phyloP scores from a whole-genome alignment of 805 yeast genomes.

The Yarrowia phangngaensis region DNA sequence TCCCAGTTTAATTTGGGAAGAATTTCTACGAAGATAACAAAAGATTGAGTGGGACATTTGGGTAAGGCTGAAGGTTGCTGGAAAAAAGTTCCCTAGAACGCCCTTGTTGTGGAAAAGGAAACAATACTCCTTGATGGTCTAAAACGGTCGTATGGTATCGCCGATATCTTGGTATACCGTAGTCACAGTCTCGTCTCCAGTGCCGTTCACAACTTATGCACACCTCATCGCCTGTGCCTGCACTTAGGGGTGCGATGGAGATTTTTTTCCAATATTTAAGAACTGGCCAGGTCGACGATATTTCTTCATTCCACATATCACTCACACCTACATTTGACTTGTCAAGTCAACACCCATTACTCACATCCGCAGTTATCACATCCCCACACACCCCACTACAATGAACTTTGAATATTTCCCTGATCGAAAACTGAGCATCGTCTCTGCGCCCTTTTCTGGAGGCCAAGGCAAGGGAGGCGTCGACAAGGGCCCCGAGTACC shows the following conservation, averaged over 20 bases:
- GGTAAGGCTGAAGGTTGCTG: background rate
- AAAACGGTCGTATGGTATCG: background rate
- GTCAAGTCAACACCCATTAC: background rate
- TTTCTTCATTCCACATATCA: background rate
- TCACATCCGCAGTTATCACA: no score
- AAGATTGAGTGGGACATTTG: background rate
- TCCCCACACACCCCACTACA: constrained; percentile 1
- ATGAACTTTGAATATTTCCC: constrained; percentile 47
- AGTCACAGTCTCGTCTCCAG: background rate
- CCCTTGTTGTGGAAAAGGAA: background rate
- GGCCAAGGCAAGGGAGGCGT: constrained; percentile 95
- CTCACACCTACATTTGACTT: background rate
- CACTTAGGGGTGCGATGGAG: constrained; percentile 21
- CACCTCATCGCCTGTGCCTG: constrained; percentile 27
- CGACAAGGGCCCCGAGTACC: constrained; percentile 84
- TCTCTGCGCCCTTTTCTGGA: constrained; percentile 90
- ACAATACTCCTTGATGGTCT: background rate
- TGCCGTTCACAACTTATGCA: constrained; percentile 15
- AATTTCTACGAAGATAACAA: background rate
- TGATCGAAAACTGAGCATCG: constrained; percentile 57
- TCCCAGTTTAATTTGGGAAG: background rate
- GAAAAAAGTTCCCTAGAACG: background rate
- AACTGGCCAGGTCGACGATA: background rate
- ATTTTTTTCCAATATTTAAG: background rate
- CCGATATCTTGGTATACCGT: background rate